These are phyloP conservation scores for Mentha longifolia DNA, from an alignment of 257 asterid genomes.

Conservation along the genomic window DNA sequence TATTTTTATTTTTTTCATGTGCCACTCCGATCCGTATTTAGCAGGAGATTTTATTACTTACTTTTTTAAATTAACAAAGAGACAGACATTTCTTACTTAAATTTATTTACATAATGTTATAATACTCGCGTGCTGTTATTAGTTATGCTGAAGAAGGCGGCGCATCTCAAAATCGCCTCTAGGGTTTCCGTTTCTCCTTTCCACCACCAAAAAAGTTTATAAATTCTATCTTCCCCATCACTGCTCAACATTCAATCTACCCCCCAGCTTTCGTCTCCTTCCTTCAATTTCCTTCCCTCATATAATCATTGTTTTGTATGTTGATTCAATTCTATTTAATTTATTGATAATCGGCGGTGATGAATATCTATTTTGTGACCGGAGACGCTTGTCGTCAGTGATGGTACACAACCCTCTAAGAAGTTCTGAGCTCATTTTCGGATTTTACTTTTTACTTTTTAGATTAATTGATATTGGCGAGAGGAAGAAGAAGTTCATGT, in stretches of 20 bases:
- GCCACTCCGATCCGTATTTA: too few species aligned
- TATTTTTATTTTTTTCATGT: too few species aligned
- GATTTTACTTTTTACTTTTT: neutral
- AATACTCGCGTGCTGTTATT: too few species aligned
- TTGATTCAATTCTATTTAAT: too few species aligned
- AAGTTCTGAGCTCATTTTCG: slow-evolving; percentile 26
- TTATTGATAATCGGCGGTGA: neutral
- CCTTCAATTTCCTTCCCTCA: neutral
- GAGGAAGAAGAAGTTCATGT: slow-evolving; percentile 28
- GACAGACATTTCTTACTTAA: too few species aligned
- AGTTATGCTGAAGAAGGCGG: too few species aligned
- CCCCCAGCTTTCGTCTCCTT: neutral
- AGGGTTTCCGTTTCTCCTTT: slow-evolving; percentile 17
- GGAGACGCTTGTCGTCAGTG: slow-evolving; percentile 27
- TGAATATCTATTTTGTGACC: slow-evolving; percentile 22
- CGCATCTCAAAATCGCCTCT: neutral
- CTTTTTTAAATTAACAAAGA: too few species aligned
- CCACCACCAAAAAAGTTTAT: neutral
- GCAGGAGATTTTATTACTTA: too few species aligned
- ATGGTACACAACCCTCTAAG: slow-evolving; percentile 38
- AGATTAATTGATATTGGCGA: neutral
- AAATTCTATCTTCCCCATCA: neutral
- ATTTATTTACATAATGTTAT: too few species aligned
- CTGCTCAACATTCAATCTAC: neutral
- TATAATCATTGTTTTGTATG: too few species aligned